phyloP scores from a whole-genome alignment of 2,329 filamentous ascomycete genomes.

The Aspergillus quadrilineatus region DNA sequence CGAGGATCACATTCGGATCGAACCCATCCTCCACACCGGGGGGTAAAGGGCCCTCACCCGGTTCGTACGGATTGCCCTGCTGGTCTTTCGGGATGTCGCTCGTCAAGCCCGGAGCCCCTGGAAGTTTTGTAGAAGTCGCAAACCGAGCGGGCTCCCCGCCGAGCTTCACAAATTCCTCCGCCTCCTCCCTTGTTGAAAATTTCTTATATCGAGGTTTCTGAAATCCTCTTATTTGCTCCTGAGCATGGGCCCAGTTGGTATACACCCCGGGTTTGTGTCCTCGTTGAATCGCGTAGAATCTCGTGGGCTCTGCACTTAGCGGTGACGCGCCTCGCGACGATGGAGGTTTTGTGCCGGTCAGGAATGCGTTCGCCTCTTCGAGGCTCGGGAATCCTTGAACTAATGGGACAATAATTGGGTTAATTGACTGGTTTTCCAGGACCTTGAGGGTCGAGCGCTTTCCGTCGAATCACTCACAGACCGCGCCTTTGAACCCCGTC shows the following conservation, averaged over 20 bases:
- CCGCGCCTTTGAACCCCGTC: slow-evolving; percentile 63
- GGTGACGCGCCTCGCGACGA: slow-evolving; percentile 35
- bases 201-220: slow-evolving; percentile 68
- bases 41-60: slow-evolving; percentile 57
- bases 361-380: slow-evolving; percentile 76
- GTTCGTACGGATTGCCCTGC: slow-evolving; percentile 46
- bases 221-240: slow-evolving; percentile 71
- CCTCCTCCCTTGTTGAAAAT: slow-evolving; percentile 68
- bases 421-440: not conserved
- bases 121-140: slow-evolving; percentile 31
- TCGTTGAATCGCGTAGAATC: slow-evolving; percentile 61
- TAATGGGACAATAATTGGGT: slow-evolving; percentile 34
- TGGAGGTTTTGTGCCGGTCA: slow-evolving; percentile 59
- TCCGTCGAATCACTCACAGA: slow-evolving; percentile 57
- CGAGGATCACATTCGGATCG: slow-evolving; percentile 57
- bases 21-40: slow-evolving; percentile 61
- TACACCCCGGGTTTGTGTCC: slow-evolving; percentile 63
- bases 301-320: slow-evolving; percentile 40
- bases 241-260: slow-evolving; percentile 66
- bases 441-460: not conserved
- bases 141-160: slow-evolving; percentile 30
- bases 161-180: slow-evolving; percentile 69
- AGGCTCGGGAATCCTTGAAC: slow-evolving; percentile 75
- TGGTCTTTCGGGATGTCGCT: slow-evolving; percentile 44
- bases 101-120: slow-evolving; percentile 39